Percentiles rank a stretch among this genome's conserved stretches.
Evolutionary conservation across 495 filamentous ascomycete species (phyloP).

Genomic region (Daldinia concentrica): DNA sequence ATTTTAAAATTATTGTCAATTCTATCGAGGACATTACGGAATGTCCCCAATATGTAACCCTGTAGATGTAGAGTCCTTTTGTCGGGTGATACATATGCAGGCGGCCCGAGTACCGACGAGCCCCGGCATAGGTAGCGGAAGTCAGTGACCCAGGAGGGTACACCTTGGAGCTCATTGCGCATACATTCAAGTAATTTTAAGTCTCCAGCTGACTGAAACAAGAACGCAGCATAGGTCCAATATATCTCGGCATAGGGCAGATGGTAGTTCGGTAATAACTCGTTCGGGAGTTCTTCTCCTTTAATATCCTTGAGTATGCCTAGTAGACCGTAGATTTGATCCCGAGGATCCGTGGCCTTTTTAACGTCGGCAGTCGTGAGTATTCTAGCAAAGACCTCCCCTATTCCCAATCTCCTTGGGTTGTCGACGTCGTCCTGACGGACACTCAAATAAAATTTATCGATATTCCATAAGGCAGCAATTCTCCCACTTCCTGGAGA

Average conservation of each 20-base stretch:
- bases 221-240: conserved; percentile 27
- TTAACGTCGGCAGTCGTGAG: neutral
- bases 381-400: neutral
- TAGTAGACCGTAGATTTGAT: conserved; percentile 35
- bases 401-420: neutral
- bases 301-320: conserved; percentile 15
- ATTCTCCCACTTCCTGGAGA: conserved; percentile 1
- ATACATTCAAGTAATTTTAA: conserved; percentile 13
- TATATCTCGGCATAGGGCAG: conserved; percentile 9
- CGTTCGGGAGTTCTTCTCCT: conserved; percentile 10
- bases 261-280: conserved; percentile 24
- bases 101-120: neutral
- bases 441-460: neutral
- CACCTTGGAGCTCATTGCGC: conserved; percentile 4
- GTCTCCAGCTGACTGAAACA: conserved; percentile 14
- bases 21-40: neutral
- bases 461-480: neutral
- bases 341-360: conserved; percentile 2
- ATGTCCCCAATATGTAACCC: conserved; percentile 20
- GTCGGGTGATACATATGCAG: conserved; percentile 12
- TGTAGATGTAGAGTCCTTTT: conserved; percentile 17
- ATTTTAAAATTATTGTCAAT: neutral
- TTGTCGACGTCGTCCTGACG: neutral
- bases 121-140: conserved; percentile 13
- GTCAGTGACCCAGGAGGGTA: conserved; percentile 36